Conservation (phyloP, 169 alveolate species). For the Plasmodium gallinaceum region DNA sequence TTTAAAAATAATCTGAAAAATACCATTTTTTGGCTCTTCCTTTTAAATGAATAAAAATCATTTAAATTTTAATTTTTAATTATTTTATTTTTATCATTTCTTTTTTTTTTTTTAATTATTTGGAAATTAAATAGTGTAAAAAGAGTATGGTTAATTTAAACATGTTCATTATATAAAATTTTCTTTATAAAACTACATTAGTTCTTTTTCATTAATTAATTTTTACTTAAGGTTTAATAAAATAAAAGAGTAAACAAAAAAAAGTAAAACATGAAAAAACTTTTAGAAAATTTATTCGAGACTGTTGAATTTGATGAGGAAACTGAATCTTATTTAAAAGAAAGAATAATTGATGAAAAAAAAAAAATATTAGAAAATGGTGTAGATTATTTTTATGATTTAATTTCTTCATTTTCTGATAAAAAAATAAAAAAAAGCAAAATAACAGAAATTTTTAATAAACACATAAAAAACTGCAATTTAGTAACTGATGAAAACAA, state of each 20-base stretch:
- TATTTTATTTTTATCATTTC: no score
- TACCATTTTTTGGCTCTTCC: no score
- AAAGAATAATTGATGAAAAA: slow-evolving; percentile 72
- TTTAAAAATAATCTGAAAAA: no score
- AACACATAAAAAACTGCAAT: slow-evolving; percentile 35
- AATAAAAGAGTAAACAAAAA: not conserved
- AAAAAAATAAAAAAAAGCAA: slow-evolving; percentile 46
- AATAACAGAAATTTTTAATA: slow-evolving; percentile 47
- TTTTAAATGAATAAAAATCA: no score
- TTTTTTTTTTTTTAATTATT: no score
- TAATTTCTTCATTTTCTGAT: slow-evolving; percentile 57
- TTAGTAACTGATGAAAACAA: slow-evolving; percentile 14
- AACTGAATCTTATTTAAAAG: slow-evolving; percentile 45
- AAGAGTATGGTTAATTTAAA: no score
- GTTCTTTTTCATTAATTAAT: no score
- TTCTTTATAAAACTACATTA: no score
- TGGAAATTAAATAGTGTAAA: no score
- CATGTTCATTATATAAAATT: no score
- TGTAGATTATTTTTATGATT: slow-evolving; percentile 55
- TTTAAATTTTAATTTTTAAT: no score
- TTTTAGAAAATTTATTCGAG: slow-evolving; percentile 18
- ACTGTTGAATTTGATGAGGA: slow-evolving; percentile 48
- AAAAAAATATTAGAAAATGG: slow-evolving; percentile 40
- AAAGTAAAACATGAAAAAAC: slow-evolving; percentile 47
- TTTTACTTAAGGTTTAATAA: no score